Conservation (phyloP, 352 stramenopile genomes). For the Phytophthora megakarya region DNA sequence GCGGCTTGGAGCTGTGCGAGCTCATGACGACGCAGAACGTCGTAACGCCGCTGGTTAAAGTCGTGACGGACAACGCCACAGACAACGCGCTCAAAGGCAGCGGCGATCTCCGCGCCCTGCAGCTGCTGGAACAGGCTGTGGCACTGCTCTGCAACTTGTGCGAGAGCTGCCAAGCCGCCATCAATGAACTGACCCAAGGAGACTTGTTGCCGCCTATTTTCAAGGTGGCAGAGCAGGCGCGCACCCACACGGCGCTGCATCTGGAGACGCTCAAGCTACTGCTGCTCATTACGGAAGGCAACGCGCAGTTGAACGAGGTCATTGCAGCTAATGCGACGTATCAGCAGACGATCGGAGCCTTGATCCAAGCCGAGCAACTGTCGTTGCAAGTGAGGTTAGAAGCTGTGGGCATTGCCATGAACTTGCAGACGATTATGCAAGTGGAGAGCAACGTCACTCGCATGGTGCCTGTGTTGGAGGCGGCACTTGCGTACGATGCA, state of each 20-base stretch:
- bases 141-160: slow-evolving; percentile 82
- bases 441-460: slow-evolving; percentile 69
- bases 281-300: slow-evolving; percentile 83
- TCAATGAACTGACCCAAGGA: slow-evolving; percentile 83
- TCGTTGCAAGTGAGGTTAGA: slow-evolving; percentile 55
- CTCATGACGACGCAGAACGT: slow-evolving; percentile 78
- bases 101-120: slow-evolving; percentile 68
- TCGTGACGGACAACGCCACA: slow-evolving; percentile 67
- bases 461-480: slow-evolving; percentile 71
- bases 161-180: slow-evolving; percentile 79
- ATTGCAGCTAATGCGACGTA: slow-evolving; percentile 65
- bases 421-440: slow-evolving; percentile 77
- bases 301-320: slow-evolving; percentile 74
- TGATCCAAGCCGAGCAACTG: slow-evolving; percentile 67
- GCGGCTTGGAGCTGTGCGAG: slow-evolving; percentile 83
- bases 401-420: slow-evolving; percentile 80
- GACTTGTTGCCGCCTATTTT: slow-evolving; percentile 78
- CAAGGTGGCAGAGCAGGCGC: slow-evolving; percentile 63
- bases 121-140: slow-evolving; percentile 83
- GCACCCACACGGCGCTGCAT: slow-evolving; percentile 57
- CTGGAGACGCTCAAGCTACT: slow-evolving; percentile 83
- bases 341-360: slow-evolving; percentile 66
- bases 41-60: slow-evolving; percentile 74
- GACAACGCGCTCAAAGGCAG: slow-evolving; percentile 57
- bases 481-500: slow-evolving; percentile 79